Percentiles rank a stretch among this genome's conserved stretches.
Conservation (phyloP, 768 basidiomycete species). For the Tylopilus felleus region DNA sequence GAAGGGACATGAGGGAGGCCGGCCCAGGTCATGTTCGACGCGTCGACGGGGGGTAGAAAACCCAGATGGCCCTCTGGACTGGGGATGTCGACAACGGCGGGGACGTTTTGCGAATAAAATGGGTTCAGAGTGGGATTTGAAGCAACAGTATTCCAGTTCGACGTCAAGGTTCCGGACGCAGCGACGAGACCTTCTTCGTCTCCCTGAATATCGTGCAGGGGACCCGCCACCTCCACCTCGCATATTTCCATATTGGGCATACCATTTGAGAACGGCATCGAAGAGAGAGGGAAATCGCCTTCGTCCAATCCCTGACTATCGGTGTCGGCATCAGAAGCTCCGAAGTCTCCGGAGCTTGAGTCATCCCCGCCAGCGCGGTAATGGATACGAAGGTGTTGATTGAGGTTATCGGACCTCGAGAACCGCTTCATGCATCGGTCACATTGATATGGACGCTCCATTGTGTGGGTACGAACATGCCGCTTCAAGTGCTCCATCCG, state of each 20-base stretch:
- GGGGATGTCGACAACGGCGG: constrained; percentile 15
- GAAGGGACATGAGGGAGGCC: constrained; percentile 15
- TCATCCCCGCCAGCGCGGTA: constrained; percentile 31
- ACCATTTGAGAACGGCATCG: constrained; percentile 28
- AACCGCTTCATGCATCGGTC: constrained; percentile 75
- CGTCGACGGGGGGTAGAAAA: constrained; percentile 22
- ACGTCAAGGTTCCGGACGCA: constrained; percentile 16
- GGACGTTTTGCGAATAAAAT: constrained; percentile 24
- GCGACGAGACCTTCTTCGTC: constrained; percentile 57
- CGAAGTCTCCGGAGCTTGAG: constrained; percentile 26
- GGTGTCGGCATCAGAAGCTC: constrained; percentile 25
- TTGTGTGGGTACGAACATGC: constrained; percentile 84
- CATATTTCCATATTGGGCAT: constrained; percentile 52
- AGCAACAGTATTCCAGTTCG: constrained; percentile 13
- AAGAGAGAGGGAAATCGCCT: constrained; percentile 19
- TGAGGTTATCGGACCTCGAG: constrained; percentile 84
- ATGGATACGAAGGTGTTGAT: constrained; percentile 85
- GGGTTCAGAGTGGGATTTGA: constrained; percentile 16
- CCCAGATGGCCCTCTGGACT: constrained; percentile 16
- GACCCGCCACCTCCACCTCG: constrained; percentile 57
- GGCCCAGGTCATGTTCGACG: constrained; percentile 26
- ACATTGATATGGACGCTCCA: constrained; percentile 83
- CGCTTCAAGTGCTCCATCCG: constrained; percentile 89
- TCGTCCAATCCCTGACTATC: constrained; percentile 40
- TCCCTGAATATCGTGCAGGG: constrained; percentile 52